Base-by-base conservation (phyloP, 805 yeast species). In the Lachancea cidri region DNA sequence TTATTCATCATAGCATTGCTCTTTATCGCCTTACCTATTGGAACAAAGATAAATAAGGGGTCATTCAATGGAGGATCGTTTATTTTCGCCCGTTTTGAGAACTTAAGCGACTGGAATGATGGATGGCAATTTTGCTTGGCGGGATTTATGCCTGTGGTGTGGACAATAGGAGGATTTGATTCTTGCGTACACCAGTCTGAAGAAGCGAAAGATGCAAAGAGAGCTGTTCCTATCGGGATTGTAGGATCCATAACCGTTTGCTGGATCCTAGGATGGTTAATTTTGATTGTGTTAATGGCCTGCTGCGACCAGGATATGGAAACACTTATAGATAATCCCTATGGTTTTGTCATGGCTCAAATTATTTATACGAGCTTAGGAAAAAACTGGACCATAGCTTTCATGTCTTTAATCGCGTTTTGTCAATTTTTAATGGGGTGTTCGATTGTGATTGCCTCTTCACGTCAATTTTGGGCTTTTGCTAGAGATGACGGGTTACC, bases 91-190 rank as follows among this genome's bases (percentile, higher is more conserved):
- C 55, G 69, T 32, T 66, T 72, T 40, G 63, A 69, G 18, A 77
- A 77, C 54, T 55, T 55, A 34, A 65, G 77, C 14, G 70, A 66
- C 17, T 81, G 83, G 79, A 70, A 77, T 5, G 60, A 58, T 32
- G 83, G 83, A 17, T 77, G 81, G 78, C 69, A 77, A 67, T 50
- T 67, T 42, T 55, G 70, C 43, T 62, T 77, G 52, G 60, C 60
- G 38, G 67, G 73, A 11, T 73, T 78, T 70, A 71, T 77, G 75
- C 77, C 86, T 0, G 76, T 79, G 2, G 73, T 81, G 43, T 82
- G 89, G 88, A 79, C 85, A 16, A 79, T 81, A 58, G 83, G 84
- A 22, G 80, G 83, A 0, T 81, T 79, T 56, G 87, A 81, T 57
- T 73, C 83, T 4, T 76, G 81, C 52, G 76, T 81, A 38, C 87